A percentile compares a stretch with the other conserved stretches of the same genome.
phyloP scores from a whole-genome alignment of 345 rosid genomes.

The Melaleuca alternifolia region DNA sequence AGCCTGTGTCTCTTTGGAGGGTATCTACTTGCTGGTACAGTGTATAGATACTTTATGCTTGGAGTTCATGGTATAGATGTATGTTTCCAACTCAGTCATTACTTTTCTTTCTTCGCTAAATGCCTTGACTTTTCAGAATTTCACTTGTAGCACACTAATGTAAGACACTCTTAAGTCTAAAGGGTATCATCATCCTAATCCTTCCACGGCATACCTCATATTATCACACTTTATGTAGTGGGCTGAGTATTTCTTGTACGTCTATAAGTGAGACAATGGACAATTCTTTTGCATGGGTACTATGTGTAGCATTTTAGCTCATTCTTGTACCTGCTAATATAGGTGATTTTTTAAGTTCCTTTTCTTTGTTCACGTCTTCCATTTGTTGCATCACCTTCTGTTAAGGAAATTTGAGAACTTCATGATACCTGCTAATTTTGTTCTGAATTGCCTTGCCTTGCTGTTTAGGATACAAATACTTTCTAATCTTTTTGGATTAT shows the following conservation, averaged over 20 bases:
- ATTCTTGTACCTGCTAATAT: neutral
- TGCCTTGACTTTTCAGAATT: neutral
- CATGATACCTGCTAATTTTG: neutral
- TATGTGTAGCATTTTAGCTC: neutral
- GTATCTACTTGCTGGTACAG: conserved; percentile 60
- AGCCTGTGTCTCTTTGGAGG: conserved; percentile 62
- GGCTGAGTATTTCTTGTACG: neutral
- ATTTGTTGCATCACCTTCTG: neutral
- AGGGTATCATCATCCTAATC: neutral
- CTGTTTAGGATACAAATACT: neutral
- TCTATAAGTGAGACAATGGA: neutral
- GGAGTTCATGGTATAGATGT: conserved; percentile 66
- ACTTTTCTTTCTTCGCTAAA: neutral
- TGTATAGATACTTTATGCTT: conserved; percentile 63
- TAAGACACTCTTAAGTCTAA: neutral
- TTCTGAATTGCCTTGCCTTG: neutral
- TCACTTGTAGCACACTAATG: neutral
- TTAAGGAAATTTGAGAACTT: neutral
- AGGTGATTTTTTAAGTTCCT: neutral
- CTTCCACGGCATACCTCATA: neutral
- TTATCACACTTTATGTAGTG: neutral
- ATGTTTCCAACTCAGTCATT: conserved; percentile 9
- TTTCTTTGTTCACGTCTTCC: neutral
- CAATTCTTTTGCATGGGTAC: neutral
- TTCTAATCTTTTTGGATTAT: neutral